A percentile compares a stretch with the other conserved stretches of the same genome.
Conservation (phyloP, 495 filamentous ascomycete species). For the Xylaria acuta region DNA sequence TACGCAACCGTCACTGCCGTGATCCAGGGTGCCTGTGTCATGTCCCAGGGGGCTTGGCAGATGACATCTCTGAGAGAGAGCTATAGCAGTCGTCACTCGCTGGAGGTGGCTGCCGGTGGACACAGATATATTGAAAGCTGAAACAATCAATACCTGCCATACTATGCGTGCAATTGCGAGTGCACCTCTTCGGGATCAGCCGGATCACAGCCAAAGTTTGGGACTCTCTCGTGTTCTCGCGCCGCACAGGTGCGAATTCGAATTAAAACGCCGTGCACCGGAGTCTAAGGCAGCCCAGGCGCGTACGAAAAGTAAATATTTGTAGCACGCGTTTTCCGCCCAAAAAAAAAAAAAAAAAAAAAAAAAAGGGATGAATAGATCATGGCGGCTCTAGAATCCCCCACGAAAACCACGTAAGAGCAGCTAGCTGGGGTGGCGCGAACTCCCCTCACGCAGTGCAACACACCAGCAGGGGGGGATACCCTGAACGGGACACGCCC, state of each 20-base stretch:
- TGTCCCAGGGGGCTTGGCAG: constrained; percentile 5
- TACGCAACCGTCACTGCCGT: background rate
- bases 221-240: constrained; percentile 5
- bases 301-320: constrained; percentile 6
- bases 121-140: constrained; percentile 25
- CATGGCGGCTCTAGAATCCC: constrained; percentile 4
- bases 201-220: background rate
- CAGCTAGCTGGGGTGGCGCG: constrained; percentile 17
- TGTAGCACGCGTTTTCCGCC: constrained; percentile 8
- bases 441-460: constrained; percentile 25
- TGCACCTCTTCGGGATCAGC: background rate
- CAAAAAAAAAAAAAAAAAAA: too few relatives aligned
- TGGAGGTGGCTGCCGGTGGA: constrained; percentile 16
- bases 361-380: background rate
- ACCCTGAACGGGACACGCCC: constrained; percentile 19
- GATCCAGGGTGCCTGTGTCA: background rate
- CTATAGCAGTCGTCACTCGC: constrained; percentile 5
- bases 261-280: constrained; percentile 6
- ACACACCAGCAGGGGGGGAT: constrained; percentile 2
- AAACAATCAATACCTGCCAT: constrained; percentile 15
- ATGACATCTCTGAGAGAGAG: constrained; percentile 7
- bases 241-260: constrained; percentile 1
- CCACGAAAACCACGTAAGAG: constrained; percentile 6
- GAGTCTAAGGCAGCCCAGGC: background rate
- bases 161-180: background rate